Conservation (phyloP, 371 early-diverging fungal genomes). For the Coemansia linderi region DNA sequence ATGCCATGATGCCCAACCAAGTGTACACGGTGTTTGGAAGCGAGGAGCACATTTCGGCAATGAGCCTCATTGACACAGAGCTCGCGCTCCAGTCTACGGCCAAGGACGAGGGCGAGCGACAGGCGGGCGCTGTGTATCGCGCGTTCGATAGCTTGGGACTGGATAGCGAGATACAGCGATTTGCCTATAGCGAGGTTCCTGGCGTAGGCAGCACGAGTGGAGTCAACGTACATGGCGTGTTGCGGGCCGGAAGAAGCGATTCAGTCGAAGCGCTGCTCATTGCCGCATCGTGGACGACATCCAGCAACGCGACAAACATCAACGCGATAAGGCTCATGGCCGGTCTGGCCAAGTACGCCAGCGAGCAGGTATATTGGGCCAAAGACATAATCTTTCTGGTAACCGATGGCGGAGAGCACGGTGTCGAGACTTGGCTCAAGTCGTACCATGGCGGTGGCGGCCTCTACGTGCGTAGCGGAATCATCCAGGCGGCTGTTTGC, state of each 20-base stretch:
- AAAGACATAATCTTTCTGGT: slow-evolving; percentile 89
- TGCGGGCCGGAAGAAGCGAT: slow-evolving; percentile 84
- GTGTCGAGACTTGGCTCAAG: slow-evolving; percentile 86
- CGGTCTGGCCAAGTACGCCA: slow-evolving; percentile 67
- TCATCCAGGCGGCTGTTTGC: slow-evolving; percentile 84
- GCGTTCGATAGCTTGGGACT: slow-evolving; percentile 64
- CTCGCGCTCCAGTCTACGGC: slow-evolving; percentile 24
- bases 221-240: slow-evolving; percentile 81
- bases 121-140: slow-evolving; percentile 58
- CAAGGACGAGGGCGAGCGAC: slow-evolving; percentile 53
- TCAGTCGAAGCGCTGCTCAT: slow-evolving; percentile 88
- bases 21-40: slow-evolving; percentile 61
- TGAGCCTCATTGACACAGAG: slow-evolving; percentile 50
- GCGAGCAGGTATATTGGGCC: slow-evolving; percentile 80
- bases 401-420: slow-evolving; percentile 71
- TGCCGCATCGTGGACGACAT: slow-evolving; percentile 75
- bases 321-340: slow-evolving; percentile 76
- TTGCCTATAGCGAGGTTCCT: slow-evolving; percentile 54
- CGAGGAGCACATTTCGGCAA: slow-evolving; percentile 59
- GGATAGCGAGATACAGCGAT: slow-evolving; percentile 60
- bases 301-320: slow-evolving; percentile 57
- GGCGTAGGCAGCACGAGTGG: slow-evolving; percentile 51
- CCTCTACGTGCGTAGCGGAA: slow-evolving; percentile 66
- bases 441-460: slow-evolving; percentile 79
- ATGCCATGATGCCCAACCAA: slow-evolving; percentile 72